Base-by-base conservation (phyloP, 805 yeast species). In the Ogataea zsoltii region DNA sequence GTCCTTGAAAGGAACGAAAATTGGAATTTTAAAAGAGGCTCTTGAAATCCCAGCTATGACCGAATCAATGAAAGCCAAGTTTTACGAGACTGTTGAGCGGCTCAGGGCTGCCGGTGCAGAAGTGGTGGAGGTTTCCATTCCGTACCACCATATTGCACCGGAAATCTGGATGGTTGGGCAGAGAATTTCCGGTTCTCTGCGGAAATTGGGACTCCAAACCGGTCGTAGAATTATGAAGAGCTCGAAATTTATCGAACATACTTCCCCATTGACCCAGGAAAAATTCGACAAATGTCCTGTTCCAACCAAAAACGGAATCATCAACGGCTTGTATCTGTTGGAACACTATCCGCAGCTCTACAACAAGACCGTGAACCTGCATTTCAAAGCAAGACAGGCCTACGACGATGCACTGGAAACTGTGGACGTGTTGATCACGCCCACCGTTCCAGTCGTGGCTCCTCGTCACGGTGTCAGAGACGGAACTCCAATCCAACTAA, bases 101-200 rank as follows among this genome's bases (percentile, higher is more conserved):
- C 60, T 64, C 45, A 51, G 54, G 39, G 54, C 45, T 7, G 46
- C 67, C 4, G 71, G 70, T n/a, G 68, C 66, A 26, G 60, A 58
- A 19, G 64, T 68, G 3, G 60, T 53, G 15, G 71, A 67, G 39
- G 54, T 68, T 13, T 62, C 68, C 10, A 53, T 68, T 38, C 73
- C 72, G 11, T 50, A 62, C 46, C 72, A 69, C 46, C 45, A 64
- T 2, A 55, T 56, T 35, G 73, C 70, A 10, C 68, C 72, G 7
- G 65, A 64, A 29, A 60, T 69, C 37, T 68, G 72, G 72, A 66
- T 68, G 50, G 59, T 61, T 31, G 63, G 56, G 43, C 66, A 50
- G 42, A 61, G 61, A 46, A 53, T 50, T 43, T 59, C 58, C 32
- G 67, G 46, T 39, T 41, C 50, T 14, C 34, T 39, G 23, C 50